Conservation (phyloP, 2,329 filamentous ascomycete species). For the Epichloe amarillans region DNA sequence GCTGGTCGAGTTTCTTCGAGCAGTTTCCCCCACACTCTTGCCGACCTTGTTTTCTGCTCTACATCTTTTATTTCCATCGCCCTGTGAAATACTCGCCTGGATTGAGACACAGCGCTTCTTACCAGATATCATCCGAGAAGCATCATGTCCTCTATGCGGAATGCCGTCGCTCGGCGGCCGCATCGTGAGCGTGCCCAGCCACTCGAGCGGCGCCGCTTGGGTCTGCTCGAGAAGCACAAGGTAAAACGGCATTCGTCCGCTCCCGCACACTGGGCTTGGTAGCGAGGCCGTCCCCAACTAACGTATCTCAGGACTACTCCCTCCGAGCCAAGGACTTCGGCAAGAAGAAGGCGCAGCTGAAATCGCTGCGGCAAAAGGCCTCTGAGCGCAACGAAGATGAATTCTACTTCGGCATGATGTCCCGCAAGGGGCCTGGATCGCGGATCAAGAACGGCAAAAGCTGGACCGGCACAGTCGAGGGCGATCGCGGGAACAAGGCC, state of each 20-base stretch:
- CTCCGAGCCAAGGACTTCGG: slow-evolving; percentile 53
- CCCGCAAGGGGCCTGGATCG: slow-evolving; percentile 41
- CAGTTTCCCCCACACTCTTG: too few species aligned
- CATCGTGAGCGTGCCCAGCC: slow-evolving; percentile 88
- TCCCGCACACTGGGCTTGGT: background rate
- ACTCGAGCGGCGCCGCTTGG: slow-evolving; percentile 68
- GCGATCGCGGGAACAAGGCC: slow-evolving; percentile 42
- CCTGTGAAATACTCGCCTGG: too few species aligned
- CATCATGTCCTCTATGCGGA: slow-evolving; percentile 45
- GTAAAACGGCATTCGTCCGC: slow-evolving; percentile 23
- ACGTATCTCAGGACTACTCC: slow-evolving; percentile 43
- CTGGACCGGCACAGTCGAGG: slow-evolving; percentile 42
- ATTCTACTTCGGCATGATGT: slow-evolving; percentile 60
- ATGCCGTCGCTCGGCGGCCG: slow-evolving; percentile 63
- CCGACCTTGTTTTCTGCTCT: too few species aligned
- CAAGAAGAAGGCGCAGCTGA: slow-evolving; percentile 48
- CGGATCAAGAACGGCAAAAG: slow-evolving; percentile 33
- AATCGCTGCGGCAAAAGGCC: slow-evolving; percentile 46
- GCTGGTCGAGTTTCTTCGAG: background rate
- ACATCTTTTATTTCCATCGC: too few species aligned
- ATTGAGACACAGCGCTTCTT: background rate
- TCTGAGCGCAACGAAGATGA: slow-evolving; percentile 58
- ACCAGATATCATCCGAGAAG: background rate
- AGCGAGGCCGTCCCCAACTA: background rate
- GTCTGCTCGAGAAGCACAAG: slow-evolving; percentile 93